Percentiles rank a stretch among this genome's conserved stretches.
phyloP scores from a whole-genome alignment of 2,329 filamentous ascomycete genomes.

The Curvularia spicifera region DNA sequence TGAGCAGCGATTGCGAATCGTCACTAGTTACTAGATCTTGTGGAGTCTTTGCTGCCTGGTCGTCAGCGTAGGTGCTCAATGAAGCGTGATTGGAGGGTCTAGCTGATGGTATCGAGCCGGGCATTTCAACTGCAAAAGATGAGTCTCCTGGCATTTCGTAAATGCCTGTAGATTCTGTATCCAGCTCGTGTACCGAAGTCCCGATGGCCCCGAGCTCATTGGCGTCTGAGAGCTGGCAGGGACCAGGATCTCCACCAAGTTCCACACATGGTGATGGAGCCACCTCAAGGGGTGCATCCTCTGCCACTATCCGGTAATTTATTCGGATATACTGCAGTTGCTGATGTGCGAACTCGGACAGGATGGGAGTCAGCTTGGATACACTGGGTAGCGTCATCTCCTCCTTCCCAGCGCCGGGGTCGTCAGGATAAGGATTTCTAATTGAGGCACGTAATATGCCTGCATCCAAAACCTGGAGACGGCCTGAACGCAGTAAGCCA shows the following conservation, averaged over 20 bases:
- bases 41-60: not conserved
- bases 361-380: conserved; percentile 61
- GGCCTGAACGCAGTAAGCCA: conserved; percentile 58
- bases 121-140: conserved; percentile 32
- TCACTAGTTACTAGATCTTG: conserved; percentile 28
- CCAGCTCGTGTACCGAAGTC: conserved; percentile 30
- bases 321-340: conserved; percentile 62
- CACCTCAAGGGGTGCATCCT: conserved; percentile 43
- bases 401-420: conserved; percentile 11
- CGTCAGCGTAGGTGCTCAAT: not conserved
- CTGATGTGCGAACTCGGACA: conserved; percentile 56
- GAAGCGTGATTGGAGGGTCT: not conserved
- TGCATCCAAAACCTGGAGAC: conserved; percentile 63
- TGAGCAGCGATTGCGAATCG: conserved; percentile 44
- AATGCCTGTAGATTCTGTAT: conserved; percentile 24
- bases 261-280: conserved; percentile 33
- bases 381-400: conserved; percentile 54
- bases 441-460: conserved; percentile 53
- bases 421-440: conserved; percentile 11
- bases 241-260: conserved; percentile 31
- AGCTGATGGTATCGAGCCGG: conserved; percentile 24
- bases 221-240: conserved; percentile 28
- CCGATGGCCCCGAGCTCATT: conserved; percentile 37
- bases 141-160: conserved; percentile 40
- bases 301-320: conserved; percentile 62